Evolutionary conservation across 108 stramenopile species (phyloP).

Genomic region (Parietichytrium sp.): DNA sequence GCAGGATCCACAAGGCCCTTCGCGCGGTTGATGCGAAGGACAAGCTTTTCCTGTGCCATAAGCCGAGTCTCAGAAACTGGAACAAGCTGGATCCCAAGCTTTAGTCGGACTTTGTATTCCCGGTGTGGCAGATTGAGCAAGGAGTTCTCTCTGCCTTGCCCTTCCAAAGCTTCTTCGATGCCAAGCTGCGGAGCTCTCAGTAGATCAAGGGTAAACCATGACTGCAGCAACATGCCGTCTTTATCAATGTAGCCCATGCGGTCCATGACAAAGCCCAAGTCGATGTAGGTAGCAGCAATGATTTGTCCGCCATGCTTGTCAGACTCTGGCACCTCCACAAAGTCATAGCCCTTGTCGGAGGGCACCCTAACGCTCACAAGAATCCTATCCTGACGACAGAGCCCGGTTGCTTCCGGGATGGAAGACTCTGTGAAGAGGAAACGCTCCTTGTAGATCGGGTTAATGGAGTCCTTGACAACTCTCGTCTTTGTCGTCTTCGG

Average conservation of each 20-base stretch:
- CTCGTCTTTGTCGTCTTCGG: neutral
- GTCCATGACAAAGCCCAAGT: slow-evolving; percentile 8
- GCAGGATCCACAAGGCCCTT: slow-evolving; percentile 4
- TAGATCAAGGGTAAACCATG: neutral
- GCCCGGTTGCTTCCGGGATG: neutral
- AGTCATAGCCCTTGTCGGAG: neutral
- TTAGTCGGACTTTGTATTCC: neutral
- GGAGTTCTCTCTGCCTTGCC: neutral
- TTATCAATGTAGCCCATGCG: slow-evolving; percentile 32
- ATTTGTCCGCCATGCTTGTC: slow-evolving; percentile 4
- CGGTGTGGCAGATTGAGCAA: neutral
- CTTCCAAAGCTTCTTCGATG: neutral
- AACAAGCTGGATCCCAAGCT: neutral
- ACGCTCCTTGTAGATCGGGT: slow-evolving; percentile 22
- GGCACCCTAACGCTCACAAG: neutral
- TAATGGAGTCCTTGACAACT: neutral
- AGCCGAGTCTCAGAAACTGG: neutral
- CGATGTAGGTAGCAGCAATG: neutral
- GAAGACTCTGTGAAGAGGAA: neutral
- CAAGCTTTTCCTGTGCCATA: slow-evolving; percentile 18
- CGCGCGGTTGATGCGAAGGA: neutral
- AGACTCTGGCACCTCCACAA: neutral
- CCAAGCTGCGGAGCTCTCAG: neutral
- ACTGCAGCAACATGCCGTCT: slow-evolving; percentile 4
- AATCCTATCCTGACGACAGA: slow-evolving; percentile 29